Base-by-base conservation (phyloP, 352 stramenopile genomes). In the Phytophthora hibernalis region DNA sequence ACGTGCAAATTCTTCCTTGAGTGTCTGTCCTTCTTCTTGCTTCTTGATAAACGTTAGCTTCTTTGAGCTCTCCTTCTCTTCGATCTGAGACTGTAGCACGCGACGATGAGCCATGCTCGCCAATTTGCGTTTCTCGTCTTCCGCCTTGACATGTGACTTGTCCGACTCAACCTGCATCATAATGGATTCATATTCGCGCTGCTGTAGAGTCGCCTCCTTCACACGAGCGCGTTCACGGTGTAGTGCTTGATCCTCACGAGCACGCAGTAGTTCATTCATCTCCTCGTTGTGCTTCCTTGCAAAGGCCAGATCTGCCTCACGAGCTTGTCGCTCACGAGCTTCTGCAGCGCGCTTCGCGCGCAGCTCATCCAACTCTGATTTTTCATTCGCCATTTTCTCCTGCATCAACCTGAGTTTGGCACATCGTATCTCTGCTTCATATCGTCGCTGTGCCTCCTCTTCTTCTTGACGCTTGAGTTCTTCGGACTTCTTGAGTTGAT, bases 301-400 rank as follows among this genome's bases (percentile, higher is more conserved):
- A 40, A 97, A 68, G 30, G 81, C 68, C 24, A 97, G 57, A 61
- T 98, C 91, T 2, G 87, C 85, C 64, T 97, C 81, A 20, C 92
- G 83, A 10, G 91, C 91, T 30, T 95, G 85, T 38, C 93, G 83
- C 54, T 98, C 93, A 13, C 85, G 80, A 18, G 88, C 91, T 74
- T 98, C 95, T 6, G 85, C 84, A 8, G 92, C 92, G 33, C 95
- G 87, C 52, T 96, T 93, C 31, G 92, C 93, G n/a, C 91, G 86
- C 3, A 98, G 57, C 59, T 98, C 95, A 66, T 98, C 91, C 18
- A 98, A 79, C 68, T 98, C 92, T 15, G 87, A 82, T 52, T 93
- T 91, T 31, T 91, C 82, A 55, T 95, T 93, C 16, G 87, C 85
- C 75, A 91, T 89, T 56, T 94, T 94, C 69, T 97, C 89, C 64